These are phyloP conservation scores for Mallotus nudiflorus DNA, from an alignment of 345 rosid genomes.

Conservation along the genomic window DNA sequence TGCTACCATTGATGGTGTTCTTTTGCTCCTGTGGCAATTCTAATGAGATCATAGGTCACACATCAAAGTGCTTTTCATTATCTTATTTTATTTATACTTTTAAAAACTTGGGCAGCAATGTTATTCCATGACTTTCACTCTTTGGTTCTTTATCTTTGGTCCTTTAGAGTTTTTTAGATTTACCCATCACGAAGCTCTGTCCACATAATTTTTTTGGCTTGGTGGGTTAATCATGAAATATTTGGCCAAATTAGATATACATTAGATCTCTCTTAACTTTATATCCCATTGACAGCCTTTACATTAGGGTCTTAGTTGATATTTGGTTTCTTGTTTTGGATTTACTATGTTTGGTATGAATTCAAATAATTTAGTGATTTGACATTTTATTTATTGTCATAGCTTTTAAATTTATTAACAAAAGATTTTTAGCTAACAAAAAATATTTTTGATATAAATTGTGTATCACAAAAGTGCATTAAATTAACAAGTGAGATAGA, in stretches of 20 bases:
- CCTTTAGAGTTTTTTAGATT: conserved; percentile 11
- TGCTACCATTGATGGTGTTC: not conserved
- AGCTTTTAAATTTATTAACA: too few relatives aligned
- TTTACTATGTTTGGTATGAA: not conserved
- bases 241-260: conserved; percentile 17
- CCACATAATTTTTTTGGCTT: conserved; percentile 7
- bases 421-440: too few relatives aligned
- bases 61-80: conserved; percentile 21
- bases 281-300: conserved; percentile 28
- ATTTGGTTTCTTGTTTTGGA: not conserved
- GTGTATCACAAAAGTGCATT: too few relatives aligned
- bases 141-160: conserved; percentile 3
- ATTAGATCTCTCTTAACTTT: conserved; percentile 7
- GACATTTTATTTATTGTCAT: too few relatives aligned
- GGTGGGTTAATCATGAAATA: conserved; percentile 19
- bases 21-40: not conserved
- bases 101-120: conserved; percentile 5
- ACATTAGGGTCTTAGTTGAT: not conserved
- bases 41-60: not conserved
- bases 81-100: not conserved
- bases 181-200: conserved; percentile 1
- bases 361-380: not conserved
- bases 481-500: too few relatives aligned
- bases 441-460: too few relatives aligned
- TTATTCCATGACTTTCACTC: not conserved